Percentiles rank a stretch among this genome's conserved stretches.
These are phyloP conservation scores for Mycena olivaceomarginata DNA, from an alignment of 768 basidiomycete genomes.

Conservation along the genomic window DNA sequence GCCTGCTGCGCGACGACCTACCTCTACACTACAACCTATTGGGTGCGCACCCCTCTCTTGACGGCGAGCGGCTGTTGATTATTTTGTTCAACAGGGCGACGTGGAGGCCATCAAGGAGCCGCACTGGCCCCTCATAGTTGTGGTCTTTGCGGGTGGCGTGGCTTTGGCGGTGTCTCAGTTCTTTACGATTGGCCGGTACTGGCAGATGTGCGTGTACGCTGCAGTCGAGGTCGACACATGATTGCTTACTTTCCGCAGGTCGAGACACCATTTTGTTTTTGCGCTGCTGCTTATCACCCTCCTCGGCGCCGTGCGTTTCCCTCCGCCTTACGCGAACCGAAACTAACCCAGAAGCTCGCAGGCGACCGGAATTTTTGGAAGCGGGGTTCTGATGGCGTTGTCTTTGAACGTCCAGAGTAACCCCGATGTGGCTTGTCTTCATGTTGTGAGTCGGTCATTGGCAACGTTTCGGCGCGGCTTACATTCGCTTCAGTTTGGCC, in stretches of 20 bases:
- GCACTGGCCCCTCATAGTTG: constrained; percentile 23
- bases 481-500: constrained; percentile 12
- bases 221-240: neutral
- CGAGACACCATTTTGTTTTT: constrained; percentile 29
- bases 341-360: neutral
- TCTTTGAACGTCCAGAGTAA: neutral
- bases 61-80: neutral
- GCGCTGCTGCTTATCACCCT: constrained; percentile 21
- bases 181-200: constrained; percentile 38
- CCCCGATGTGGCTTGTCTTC: constrained; percentile 3
- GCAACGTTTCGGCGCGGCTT: neutral
- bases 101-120: constrained; percentile 12
- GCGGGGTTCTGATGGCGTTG: constrained; percentile 29
- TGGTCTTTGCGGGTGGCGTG: constrained; percentile 25
- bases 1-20: constrained; percentile 35
- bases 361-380: constrained; percentile 34
- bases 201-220: constrained; percentile 29
- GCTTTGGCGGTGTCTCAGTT: constrained; percentile 37
- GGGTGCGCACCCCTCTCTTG: constrained; percentile 13
- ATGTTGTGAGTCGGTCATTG: constrained; percentile 14
- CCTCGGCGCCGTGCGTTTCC: constrained; percentile 20
- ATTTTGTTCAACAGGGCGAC: constrained; percentile 11
- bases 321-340: neutral
- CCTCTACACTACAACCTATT: constrained; percentile 15
- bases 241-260: constrained; percentile 8